Percentiles rank a stretch among this genome's conserved stretches.
Evolutionary conservation across 352 stramenopile species (phyloP).

Genomic region (Pythium aristosporum): DNA sequence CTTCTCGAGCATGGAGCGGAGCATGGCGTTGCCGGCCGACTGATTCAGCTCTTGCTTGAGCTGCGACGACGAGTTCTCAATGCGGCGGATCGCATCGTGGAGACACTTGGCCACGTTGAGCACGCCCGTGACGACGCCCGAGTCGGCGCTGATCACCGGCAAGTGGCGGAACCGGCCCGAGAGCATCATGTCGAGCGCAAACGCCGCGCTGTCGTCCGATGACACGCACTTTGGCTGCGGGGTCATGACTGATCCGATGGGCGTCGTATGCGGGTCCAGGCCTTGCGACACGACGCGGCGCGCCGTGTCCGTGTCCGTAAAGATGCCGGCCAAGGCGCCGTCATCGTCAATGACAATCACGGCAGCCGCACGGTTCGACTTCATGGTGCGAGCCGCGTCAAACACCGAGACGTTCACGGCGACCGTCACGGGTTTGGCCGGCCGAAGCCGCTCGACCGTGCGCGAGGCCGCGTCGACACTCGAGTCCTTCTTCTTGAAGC

Average conservation of each 20-base stretch:
- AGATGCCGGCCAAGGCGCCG: slow-evolving; percentile 91
- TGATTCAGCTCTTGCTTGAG: slow-evolving; percentile 79
- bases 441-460: slow-evolving; percentile 74
- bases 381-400: slow-evolving; percentile 89
- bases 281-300: slow-evolving; percentile 78
- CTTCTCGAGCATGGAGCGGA: slow-evolving; percentile 85
- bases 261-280: slow-evolving; percentile 61
- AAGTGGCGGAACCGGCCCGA: slow-evolving; percentile 95
- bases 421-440: slow-evolving; percentile 89
- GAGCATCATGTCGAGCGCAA: slow-evolving; percentile 86
- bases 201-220: slow-evolving; percentile 79
- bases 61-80: slow-evolving; percentile 88
- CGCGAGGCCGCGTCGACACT: slow-evolving; percentile 48
- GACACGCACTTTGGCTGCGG: slow-evolving; percentile 81
- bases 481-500: slow-evolving; percentile 51
- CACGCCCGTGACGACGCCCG: slow-evolving; percentile 90
- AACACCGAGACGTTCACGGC: slow-evolving; percentile 75
- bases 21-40: slow-evolving; percentile 50
- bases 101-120: slow-evolving; percentile 98
- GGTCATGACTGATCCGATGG: slow-evolving; percentile 83
- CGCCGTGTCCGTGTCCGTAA: slow-evolving; percentile 92
- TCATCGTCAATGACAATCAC: slow-evolving; percentile 89
- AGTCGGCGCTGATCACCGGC: slow-evolving; percentile 88
- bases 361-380: slow-evolving; percentile 88
- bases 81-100: slow-evolving; percentile 97